A percentile compares a stretch with the other conserved stretches of the same genome.
Conservation (phyloP, 345 rosid species). For the Moricandia moricandioides region DNA sequence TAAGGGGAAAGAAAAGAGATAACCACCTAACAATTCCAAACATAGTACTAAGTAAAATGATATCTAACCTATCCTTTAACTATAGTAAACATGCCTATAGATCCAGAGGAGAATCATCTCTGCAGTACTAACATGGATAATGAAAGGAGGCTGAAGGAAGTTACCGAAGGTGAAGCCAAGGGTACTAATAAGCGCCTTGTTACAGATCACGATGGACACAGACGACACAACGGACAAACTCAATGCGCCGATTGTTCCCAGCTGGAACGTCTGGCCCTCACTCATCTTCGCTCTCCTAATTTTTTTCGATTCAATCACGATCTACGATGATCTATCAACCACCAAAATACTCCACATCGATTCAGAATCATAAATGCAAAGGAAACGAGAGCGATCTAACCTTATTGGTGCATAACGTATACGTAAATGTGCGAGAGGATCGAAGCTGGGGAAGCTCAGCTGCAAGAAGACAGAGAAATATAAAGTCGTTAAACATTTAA, state of each 20-base stretch:
- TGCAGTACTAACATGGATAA: neutral
- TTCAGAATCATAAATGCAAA: neutral
- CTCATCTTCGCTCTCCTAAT: slow-evolving; percentile 52
- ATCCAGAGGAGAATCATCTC: neutral
- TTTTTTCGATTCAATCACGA: slow-evolving; percentile 44
- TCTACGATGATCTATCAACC: slow-evolving; percentile 38
- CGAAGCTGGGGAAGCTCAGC: slow-evolving; percentile 31
- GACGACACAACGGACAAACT: slow-evolving; percentile 92
- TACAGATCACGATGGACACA: slow-evolving; percentile 96
- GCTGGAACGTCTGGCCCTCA: slow-evolving; percentile 85
- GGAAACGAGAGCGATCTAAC: slow-evolving; percentile 24
- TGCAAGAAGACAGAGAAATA: slow-evolving; percentile 18
- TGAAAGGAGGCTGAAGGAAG: neutral
- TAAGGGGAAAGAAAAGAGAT: neutral
- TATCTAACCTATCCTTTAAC: neutral
- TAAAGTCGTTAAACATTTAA: slow-evolving; percentile 5
- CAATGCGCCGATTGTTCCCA: slow-evolving; percentile 93
- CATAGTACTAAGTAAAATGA: slow-evolving; percentile 8
- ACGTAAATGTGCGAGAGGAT: slow-evolving; percentile 22
- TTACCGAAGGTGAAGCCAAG: slow-evolving; percentile 93
- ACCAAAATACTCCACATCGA: neutral
- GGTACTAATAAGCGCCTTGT: slow-evolving; percentile 96
- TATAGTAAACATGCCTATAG: neutral
- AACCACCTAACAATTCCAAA: neutral
- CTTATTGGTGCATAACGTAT: slow-evolving; percentile 28